Evolutionary conservation across 2,329 filamentous ascomycete species (phyloP).

Genomic region (Ophiostoma sp.): DNA sequence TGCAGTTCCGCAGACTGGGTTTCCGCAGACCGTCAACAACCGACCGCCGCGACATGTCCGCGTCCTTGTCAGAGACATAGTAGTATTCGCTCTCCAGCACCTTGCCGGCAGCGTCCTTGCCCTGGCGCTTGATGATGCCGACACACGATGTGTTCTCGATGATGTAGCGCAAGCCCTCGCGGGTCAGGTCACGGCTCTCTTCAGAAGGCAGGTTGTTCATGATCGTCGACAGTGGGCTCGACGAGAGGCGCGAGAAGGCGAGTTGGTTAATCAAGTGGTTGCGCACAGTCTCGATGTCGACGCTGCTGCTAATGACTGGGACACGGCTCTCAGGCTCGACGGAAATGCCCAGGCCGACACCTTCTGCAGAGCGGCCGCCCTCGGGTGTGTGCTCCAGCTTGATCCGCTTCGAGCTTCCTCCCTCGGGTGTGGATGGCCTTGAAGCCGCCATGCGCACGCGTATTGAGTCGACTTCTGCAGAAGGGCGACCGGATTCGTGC

Average conservation of each 20-base stretch:
- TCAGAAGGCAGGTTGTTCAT: constrained; percentile 74
- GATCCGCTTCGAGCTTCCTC: background rate
- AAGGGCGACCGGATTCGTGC: constrained; percentile 10
- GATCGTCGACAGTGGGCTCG: constrained; percentile 83
- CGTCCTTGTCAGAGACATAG: constrained; percentile 83
- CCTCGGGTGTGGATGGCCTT: constrained; percentile 9
- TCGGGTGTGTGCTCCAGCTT: constrained; percentile 16
- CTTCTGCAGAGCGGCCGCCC: constrained; percentile 14
- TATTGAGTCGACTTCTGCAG: background rate
- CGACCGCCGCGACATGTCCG: constrained; percentile 69
- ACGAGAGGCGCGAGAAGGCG: constrained; percentile 87
- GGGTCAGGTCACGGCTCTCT: constrained; percentile 54
- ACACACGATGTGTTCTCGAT: constrained; percentile 72
- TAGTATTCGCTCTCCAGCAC: constrained; percentile 94
- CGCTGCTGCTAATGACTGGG: constrained; percentile 26
- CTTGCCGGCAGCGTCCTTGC: constrained; percentile 94
- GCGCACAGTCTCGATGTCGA: constrained; percentile 48
- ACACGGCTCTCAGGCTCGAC: constrained; percentile 21
- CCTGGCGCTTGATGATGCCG: constrained; percentile 80
- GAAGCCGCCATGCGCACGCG: background rate
- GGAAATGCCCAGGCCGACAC: constrained; percentile 27
- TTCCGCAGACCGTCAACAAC: constrained; percentile 83
- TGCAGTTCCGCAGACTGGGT: constrained; percentile 79
- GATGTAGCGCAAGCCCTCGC: constrained; percentile 60
- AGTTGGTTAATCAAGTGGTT: constrained; percentile 95